These are phyloP conservation scores for Lachancea thermotolerans DNA, from an alignment of 805 yeast species.

Conservation along the genomic window DNA sequence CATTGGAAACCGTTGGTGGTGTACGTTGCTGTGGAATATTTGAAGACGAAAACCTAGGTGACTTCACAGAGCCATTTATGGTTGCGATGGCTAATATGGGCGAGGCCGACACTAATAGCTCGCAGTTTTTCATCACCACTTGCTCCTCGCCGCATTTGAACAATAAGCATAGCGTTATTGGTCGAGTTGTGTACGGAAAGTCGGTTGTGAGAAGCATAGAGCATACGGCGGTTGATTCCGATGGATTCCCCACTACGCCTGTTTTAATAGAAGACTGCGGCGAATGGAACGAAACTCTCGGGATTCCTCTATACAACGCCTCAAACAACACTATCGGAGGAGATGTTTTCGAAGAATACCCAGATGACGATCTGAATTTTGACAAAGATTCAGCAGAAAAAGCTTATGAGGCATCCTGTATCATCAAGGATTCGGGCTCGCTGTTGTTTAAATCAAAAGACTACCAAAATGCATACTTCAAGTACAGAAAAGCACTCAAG, in stretches of 20 bases:
- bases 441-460: constrained; percentile 49
- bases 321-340: constrained; percentile 57
- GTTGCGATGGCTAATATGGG: constrained; percentile 63
- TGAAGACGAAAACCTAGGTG: constrained; percentile 51
- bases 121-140: constrained; percentile 69
- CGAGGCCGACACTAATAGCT: constrained; percentile 41
- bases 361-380: constrained; percentile 61
- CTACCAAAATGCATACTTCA: constrained; percentile 46
- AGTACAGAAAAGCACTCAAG: constrained; percentile 59
- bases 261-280: constrained; percentile 56
- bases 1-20: constrained; percentile 10
- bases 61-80: constrained; percentile 39
- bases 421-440: constrained; percentile 64
- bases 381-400: constrained; percentile 49
- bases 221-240: constrained; percentile 38
- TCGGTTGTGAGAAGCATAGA: constrained; percentile 65
- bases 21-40: constrained; percentile 35
- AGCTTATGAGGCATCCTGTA: constrained; percentile 44
- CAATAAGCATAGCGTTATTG: constrained; percentile 75
- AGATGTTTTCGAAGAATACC: constrained; percentile 69
- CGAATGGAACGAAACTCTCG: constrained; percentile 47
- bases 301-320: constrained; percentile 56
- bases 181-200: constrained; percentile 60
- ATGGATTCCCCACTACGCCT: constrained; percentile 36
- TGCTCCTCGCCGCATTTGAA: constrained; percentile 65